Evolutionary conservation across 148 eudicot genomes (phyloP).

Genomic region (Vaccinium darrowii): DNA sequence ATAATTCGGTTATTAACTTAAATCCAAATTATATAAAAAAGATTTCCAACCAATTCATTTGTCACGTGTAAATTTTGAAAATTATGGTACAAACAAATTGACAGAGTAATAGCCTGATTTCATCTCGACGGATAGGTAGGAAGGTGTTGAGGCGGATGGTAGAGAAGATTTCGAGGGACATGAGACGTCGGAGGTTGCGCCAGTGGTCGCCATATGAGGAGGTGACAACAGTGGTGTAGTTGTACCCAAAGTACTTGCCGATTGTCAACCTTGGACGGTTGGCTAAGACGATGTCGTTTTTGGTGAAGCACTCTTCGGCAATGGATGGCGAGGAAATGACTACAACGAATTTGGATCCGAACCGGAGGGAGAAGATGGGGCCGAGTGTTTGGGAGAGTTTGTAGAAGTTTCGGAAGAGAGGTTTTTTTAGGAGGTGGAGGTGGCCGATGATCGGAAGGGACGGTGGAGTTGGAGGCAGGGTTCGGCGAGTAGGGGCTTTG

Average conservation of each 20-base stretch:
- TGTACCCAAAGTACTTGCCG: background rate
- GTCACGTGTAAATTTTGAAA: too few species aligned
- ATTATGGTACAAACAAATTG: too few species aligned
- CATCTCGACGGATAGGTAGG: background rate
- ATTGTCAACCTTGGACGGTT: background rate
- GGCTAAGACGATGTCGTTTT: background rate
- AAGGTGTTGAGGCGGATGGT: background rate
- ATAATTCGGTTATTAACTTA: too few species aligned
- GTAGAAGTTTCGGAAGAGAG: background rate
- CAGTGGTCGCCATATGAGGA: background rate
- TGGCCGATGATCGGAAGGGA: background rate
- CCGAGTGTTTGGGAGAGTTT: background rate
- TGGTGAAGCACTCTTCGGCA: constrained; percentile 10
- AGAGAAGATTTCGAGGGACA: background rate
- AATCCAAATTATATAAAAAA: too few species aligned
- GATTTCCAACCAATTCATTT: too few species aligned
- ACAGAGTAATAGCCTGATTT: background rate
- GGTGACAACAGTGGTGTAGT: background rate
- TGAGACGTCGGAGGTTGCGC: constrained; percentile 9
- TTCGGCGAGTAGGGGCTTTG: background rate
- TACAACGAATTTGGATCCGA: background rate
- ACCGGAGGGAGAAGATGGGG: background rate
- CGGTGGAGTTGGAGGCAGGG: background rate
- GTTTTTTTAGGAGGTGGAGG: background rate
- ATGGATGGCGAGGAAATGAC: background rate